Conservation (phyloP, 495 filamentous ascomycete genomes). For the Articulospora tetracladia region DNA sequence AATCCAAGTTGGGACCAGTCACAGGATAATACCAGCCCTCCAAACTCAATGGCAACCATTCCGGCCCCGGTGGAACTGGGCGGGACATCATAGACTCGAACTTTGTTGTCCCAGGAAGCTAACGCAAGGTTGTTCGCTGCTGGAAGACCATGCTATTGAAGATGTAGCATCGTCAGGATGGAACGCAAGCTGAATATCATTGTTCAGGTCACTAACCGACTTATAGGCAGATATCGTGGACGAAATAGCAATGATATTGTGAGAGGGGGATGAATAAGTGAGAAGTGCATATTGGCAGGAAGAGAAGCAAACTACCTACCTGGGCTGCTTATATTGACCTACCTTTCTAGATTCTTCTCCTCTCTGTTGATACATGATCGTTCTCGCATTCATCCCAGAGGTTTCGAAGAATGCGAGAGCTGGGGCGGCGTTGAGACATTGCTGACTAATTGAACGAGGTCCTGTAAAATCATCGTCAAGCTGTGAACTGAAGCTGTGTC, state of each 20-base stretch:
- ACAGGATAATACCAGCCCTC: conserved; percentile 69
- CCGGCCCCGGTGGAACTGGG: conserved; percentile 62
- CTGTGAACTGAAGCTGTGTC: too few relatives aligned
- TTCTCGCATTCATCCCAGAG: too few relatives aligned
- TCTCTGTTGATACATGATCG: too few relatives aligned
- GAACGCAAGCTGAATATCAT: conserved; percentile 71
- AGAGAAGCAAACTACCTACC: background rate
- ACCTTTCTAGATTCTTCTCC: too few relatives aligned
- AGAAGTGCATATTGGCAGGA: background rate
- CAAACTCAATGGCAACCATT: conserved; percentile 71
- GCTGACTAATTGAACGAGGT: too few relatives aligned
- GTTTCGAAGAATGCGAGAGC: conserved; percentile 1
- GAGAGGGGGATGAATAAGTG: too few relatives aligned
- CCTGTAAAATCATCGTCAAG: too few relatives aligned
- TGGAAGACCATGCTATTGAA: conserved; percentile 73
- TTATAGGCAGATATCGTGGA: too few relatives aligned
- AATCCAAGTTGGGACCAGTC: conserved; percentile 75
- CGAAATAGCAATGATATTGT: too few relatives aligned
- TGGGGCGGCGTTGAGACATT: background rate
- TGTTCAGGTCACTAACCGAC: conserved; percentile 33
- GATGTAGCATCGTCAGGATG: conserved; percentile 85
- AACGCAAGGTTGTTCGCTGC: conserved; percentile 72
- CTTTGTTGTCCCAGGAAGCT: conserved; percentile 87
- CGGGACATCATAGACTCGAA: conserved; percentile 86
- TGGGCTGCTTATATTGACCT: background rate